Evolutionary conservation across 371 early-diverging fungal species (phyloP), one percentile per base, ranked within the genome.

Genomic region (Mucor ambiguus): DNA sequence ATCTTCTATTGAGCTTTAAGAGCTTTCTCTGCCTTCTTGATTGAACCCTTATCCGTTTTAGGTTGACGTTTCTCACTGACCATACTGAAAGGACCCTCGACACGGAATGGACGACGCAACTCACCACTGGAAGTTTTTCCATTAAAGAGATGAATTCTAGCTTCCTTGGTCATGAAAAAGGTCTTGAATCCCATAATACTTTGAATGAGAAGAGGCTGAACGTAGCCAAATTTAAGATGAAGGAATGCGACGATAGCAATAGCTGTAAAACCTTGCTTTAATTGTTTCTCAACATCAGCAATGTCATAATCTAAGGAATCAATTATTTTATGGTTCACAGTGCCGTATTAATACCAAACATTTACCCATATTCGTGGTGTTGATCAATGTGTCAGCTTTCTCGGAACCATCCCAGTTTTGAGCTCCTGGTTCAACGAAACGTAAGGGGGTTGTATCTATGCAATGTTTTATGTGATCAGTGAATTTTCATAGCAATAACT

Each of bases 161-260:
- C 87, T 44, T 91, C 75, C 70, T 86, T 90, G 26, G 37, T 35
- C 37, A 35, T 35, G 12, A 35, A 35, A 35, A 35, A 35, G 12
- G 37, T 35, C 37, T 35, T 35, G 37, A 35, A 35, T 12, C 37
- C 37, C 37, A 35, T 35, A 3, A 35, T 35, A 3, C 37, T 35
- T 35, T 35, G 37, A 12, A 35, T 35, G 12, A 35, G 37, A 1
- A 35, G 37, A 35, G 37, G 37, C 12, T 35, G 37, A 10, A 35
- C 37, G 69, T 91, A 95, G 28, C 91, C 91, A 71, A 88, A 94
- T 73, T 93, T 87, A 76, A 90, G 87, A 79, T 95, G 92, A 75
- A 95, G 81, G 58, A 91, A 86, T 9, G 78, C 75, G 68, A 95
- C 83, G 56, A 95, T 78, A n/a, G 75, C 85, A 46, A 90, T 72